phyloP scores from a whole-genome alignment of 306 rosid genomes.

The Quercus cerris region DNA sequence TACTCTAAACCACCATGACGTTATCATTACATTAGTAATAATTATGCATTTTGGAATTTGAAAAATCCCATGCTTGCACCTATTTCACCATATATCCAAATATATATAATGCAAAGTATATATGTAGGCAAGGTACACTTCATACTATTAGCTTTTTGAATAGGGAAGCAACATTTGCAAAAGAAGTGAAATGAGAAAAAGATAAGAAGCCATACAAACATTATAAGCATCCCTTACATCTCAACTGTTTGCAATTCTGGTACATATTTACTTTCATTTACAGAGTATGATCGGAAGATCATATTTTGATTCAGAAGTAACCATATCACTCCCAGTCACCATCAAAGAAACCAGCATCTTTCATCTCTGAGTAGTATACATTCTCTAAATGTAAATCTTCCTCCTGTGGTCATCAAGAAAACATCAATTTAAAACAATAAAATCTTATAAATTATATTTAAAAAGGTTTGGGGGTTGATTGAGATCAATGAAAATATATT shows the following conservation, averaged over 20 bases:
- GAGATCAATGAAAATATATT: not conserved
- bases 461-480: not conserved
- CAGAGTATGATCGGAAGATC: constrained; percentile 11
- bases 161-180: not conserved
- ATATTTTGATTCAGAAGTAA: constrained; percentile 8
- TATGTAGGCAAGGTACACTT: not conserved
- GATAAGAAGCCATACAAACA: not conserved
- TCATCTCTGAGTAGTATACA: constrained; percentile 92
- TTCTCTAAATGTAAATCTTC: constrained; percentile 80
- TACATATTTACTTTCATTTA: constrained; percentile 40
- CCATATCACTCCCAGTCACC: constrained; percentile 70
- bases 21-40: no score
- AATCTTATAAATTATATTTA: not conserved
- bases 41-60: not conserved
- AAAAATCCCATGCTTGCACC: not conserved
- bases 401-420: constrained; percentile 47
- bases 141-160: not conserved
- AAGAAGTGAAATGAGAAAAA: not conserved
- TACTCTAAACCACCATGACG: not conserved
- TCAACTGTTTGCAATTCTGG: not conserved
- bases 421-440: not conserved
- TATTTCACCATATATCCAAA: not conserved
- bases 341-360: constrained; percentile 95
- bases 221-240: not conserved
- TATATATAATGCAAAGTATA: not conserved